Evolutionary conservation across 139 green algal species (phyloP).

Genomic region (Chlorella vulgaris): DNA sequence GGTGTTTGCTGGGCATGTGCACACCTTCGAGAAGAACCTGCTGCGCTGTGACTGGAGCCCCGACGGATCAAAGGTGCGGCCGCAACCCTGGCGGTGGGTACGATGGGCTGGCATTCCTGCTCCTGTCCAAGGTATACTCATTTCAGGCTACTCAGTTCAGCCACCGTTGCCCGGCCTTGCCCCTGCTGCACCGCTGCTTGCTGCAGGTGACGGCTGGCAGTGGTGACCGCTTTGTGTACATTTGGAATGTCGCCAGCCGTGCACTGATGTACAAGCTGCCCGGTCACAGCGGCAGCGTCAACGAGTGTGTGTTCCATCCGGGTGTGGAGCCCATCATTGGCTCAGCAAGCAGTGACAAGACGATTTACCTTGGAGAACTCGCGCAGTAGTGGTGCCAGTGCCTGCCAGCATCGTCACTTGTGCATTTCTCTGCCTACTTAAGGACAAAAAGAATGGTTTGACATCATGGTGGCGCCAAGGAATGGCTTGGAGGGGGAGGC

Average conservation of each 20-base stretch:
- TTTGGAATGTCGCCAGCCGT: slow-evolving; percentile 69
- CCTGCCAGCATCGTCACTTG: too few relatives aligned
- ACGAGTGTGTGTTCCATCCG: slow-evolving; percentile 96
- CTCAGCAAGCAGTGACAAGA: slow-evolving; percentile 76
- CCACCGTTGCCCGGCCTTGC: background rate
- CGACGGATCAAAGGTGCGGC: slow-evolving; percentile 63
- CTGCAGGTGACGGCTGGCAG: slow-evolving; percentile 79
- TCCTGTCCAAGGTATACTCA: background rate
- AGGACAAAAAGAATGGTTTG: too few relatives aligned
- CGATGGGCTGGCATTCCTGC: background rate
- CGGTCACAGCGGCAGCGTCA: slow-evolving; percentile 91
- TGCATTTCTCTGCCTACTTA: too few relatives aligned
- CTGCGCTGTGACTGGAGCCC: slow-evolving; percentile 91
- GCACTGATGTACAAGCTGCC: slow-evolving; percentile 89
- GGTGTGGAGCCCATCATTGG: slow-evolving; percentile 87
- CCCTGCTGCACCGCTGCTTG: background rate
- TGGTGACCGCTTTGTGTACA: slow-evolving; percentile 84
- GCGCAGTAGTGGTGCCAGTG: too few relatives aligned
- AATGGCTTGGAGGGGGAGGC: too few relatives aligned
- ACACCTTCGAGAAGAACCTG: slow-evolving; percentile 94
- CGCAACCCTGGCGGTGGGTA: background rate
- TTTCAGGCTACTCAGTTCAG: background rate
- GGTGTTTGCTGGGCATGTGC: slow-evolving; percentile 76
- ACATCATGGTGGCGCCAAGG: too few relatives aligned
- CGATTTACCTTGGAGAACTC: slow-evolving; percentile 89